Percentiles rank a stretch among this genome's conserved stretches.
Conservation (phyloP, 2,329 filamentous ascomycete genomes). For the Exutisphaerella laricina region DNA sequence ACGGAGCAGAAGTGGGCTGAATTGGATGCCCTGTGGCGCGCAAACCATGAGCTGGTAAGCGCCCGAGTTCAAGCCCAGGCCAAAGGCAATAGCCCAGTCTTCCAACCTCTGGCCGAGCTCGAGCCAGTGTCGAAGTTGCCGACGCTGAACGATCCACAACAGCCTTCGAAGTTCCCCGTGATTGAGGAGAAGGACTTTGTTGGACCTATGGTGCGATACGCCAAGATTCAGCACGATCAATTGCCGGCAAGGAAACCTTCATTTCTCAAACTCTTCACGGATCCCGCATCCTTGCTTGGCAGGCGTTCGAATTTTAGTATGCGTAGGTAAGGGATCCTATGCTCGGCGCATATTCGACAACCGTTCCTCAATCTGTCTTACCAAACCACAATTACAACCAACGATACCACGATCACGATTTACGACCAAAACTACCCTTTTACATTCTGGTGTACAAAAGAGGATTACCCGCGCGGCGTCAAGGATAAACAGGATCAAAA, state of each 20-base stretch:
- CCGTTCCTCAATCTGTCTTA: background rate
- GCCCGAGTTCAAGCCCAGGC: slow-evolving; percentile 33
- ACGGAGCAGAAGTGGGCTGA: slow-evolving; percentile 86
- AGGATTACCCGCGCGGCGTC: slow-evolving; percentile 6
- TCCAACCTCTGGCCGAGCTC: slow-evolving; percentile 39
- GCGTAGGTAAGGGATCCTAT: slow-evolving; percentile 12
- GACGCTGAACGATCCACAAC: slow-evolving; percentile 59
- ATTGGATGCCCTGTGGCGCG: slow-evolving; percentile 69
- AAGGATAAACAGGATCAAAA: slow-evolving; percentile 3
- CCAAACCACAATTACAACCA: background rate
- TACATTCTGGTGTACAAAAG: slow-evolving; percentile 5
- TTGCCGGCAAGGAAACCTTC: slow-evolving; percentile 26
- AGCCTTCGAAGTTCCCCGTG: slow-evolving; percentile 77
- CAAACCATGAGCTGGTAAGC: slow-evolving; percentile 58
- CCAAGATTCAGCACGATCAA: slow-evolving; percentile 29
- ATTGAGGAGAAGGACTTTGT: slow-evolving; percentile 90
- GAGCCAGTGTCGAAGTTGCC: slow-evolving; percentile 61
- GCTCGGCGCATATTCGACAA: background rate
- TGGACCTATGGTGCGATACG: slow-evolving; percentile 69
- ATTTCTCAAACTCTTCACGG: slow-evolving; percentile 34
- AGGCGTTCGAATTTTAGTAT: slow-evolving; percentile 19
- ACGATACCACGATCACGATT: slow-evolving; percentile 11
- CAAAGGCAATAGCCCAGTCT: slow-evolving; percentile 38
- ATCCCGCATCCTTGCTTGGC: slow-evolving; percentile 25
- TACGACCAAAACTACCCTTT: slow-evolving; percentile 4